A percentile compares a stretch with the other conserved stretches of the same genome.
phyloP scores from a whole-genome alignment of 805 yeast genomes.

The Vanderwaltozyma polyspora region DNA sequence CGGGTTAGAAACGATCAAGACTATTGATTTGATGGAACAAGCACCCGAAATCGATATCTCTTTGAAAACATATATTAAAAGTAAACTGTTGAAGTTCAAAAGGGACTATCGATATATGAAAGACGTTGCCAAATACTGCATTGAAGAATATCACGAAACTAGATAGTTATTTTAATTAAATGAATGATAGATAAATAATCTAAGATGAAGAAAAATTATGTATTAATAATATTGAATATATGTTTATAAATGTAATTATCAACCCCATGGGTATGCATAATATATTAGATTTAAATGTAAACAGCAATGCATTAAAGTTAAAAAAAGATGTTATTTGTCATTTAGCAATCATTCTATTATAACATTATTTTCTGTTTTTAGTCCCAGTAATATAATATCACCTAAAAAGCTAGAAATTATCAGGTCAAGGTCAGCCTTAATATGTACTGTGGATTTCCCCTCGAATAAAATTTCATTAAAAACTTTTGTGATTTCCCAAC shows the following conservation, averaged over 20 bases:
- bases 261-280: neutral
- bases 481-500: slow-evolving; percentile 32
- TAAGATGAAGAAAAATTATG: too few species aligned
- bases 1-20: neutral
- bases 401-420: slow-evolving; percentile 18
- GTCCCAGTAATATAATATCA: slow-evolving; percentile 18
- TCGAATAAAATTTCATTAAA: slow-evolving; percentile 31
- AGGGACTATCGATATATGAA: slow-evolving; percentile 10
- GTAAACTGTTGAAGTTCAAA: slow-evolving; percentile 10
- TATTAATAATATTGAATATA: neutral
- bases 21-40: neutral
- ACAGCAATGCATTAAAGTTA: neutral
- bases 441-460: slow-evolving; percentile 29
- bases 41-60: slow-evolving; percentile 5
- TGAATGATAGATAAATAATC: too few species aligned
- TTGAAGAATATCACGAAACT: slow-evolving; percentile 11
- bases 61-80: slow-evolving; percentile 12
- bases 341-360: slow-evolving; percentile 8
- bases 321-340: neutral
- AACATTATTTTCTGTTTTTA: slow-evolving; percentile 20
- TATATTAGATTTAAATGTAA: too few species aligned
- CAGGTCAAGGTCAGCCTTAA: slow-evolving; percentile 17
- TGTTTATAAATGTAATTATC: neutral
- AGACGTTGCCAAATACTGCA: slow-evolving; percentile 13
- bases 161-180: too few species aligned